Percentiles rank a stretch among this genome's conserved stretches.
phyloP scores from a whole-genome alignment of 768 basidiomycete genomes.

The Suillus fuscotomentosus region DNA sequence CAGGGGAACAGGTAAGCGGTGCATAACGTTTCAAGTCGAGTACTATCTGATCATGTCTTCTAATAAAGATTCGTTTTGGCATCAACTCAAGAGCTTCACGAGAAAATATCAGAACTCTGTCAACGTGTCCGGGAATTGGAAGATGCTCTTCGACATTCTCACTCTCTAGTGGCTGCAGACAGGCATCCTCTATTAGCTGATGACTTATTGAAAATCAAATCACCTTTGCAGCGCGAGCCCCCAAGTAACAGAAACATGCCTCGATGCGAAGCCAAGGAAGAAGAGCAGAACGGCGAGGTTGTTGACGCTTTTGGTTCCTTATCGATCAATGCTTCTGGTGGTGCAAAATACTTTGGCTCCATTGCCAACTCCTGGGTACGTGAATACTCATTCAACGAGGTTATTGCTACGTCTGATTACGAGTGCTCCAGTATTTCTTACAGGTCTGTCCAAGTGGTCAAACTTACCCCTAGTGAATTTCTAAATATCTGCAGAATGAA shows the following conservation, averaged over 20 bases:
- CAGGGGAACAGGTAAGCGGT: constrained; percentile 69
- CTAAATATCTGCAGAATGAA: constrained; percentile 49
- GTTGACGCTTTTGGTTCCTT: constrained; percentile 80
- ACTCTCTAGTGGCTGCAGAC: constrained; percentile 56
- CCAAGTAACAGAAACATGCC: constrained; percentile 38
- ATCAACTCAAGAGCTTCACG: constrained; percentile 77
- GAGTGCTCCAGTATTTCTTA: constrained; percentile 58
- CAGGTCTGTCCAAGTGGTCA: constrained; percentile 46
- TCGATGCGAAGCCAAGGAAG: constrained; percentile 49
- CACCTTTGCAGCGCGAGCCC: constrained; percentile 71
- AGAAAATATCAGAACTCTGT: constrained; percentile 75
- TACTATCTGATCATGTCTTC: constrained; percentile 6
- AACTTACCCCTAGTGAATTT: constrained; percentile 1
- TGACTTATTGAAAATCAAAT: constrained; percentile 73
- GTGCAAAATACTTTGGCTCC: constrained; percentile 74
- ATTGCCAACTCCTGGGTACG: constrained; percentile 77
- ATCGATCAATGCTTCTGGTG: constrained; percentile 69
- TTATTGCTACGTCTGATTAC: constrained; percentile 12
- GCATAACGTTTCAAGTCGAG: not conserved
- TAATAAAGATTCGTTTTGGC: constrained; percentile 70
- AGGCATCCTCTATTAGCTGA: constrained; percentile 68
- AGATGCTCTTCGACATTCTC: constrained; percentile 61
- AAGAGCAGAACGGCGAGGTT: constrained; percentile 63
- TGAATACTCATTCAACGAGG: constrained; percentile 7
- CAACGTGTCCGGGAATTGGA: constrained; percentile 76